phyloP scores from a whole-genome alignment of 2,329 filamentous ascomycete genomes.

The Fusarium dlaminii region DNA sequence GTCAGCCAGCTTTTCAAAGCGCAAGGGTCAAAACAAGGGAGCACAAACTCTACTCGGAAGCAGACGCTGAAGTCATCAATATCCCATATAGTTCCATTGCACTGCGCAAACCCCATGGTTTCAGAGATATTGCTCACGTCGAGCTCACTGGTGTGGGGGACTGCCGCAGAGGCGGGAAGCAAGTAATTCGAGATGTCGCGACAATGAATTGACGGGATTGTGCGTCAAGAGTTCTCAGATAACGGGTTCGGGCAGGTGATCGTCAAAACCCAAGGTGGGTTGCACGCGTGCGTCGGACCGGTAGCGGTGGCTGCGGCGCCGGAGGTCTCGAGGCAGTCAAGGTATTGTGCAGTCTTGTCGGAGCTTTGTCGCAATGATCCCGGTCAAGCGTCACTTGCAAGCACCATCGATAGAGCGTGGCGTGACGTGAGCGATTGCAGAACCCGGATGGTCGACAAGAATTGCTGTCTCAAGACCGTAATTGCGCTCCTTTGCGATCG shows the following conservation, averaged over 20 bases:
- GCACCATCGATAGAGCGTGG: slow-evolving; percentile 23
- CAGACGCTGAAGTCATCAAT: slow-evolving; percentile 71
- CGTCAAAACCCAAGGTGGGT: slow-evolving; percentile 13
- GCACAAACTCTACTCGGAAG: slow-evolving; percentile 73
- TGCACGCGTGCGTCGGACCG: slow-evolving; percentile 31
- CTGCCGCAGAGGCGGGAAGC: slow-evolving; percentile 12
- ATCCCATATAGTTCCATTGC: slow-evolving; percentile 68
- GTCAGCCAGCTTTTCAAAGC: slow-evolving; percentile 14
- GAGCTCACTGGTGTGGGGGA: slow-evolving; percentile 29
- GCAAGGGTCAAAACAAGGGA: not conserved
- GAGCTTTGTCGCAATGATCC: slow-evolving; percentile 30
- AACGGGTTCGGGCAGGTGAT: slow-evolving; percentile 11
- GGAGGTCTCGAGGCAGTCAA: slow-evolving; percentile 10
- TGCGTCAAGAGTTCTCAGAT: not conserved
- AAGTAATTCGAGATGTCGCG: slow-evolving; percentile 11
- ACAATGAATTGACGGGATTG: slow-evolving; percentile 7
- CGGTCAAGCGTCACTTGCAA: slow-evolving; percentile 19
- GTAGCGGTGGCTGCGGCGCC: slow-evolving; percentile 29
- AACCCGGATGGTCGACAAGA: slow-evolving; percentile 16
- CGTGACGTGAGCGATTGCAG: not conserved
- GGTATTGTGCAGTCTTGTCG: slow-evolving; percentile 6
- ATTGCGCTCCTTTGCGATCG: not conserved
- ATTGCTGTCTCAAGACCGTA: not conserved
- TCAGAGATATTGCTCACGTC: slow-evolving; percentile 16
- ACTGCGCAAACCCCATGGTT: slow-evolving; percentile 62